Base-by-base conservation (phyloP, 2,329 filamentous ascomycete species). In the Fusarium algeriense region DNA sequence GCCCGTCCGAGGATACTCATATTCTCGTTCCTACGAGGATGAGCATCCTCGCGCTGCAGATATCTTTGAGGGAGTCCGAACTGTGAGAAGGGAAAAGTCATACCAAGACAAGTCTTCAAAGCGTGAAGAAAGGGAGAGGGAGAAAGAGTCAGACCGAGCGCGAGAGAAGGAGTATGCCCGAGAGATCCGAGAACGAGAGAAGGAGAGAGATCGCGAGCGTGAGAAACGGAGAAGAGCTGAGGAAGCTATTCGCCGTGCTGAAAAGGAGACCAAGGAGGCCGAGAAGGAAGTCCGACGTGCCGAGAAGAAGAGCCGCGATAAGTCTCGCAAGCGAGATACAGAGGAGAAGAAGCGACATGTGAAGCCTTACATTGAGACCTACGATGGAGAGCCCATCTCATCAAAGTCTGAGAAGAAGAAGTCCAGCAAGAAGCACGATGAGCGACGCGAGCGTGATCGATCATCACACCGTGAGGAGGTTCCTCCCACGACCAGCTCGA, bases 41-140 rank as follows among this genome's bases (percentile, higher is more conserved):
- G 83, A 86, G 7, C 75, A 85, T 9, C 75, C 78, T 17, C 74
- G 75, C 19, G 77, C 81, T 23, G 76, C 79, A 19, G 80, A 80
- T 35, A 75, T 80, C 13, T 87, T 85, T 63, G 86, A 89, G n/a
- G 85, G 88, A 28, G 60, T 62, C 9, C 69, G 71, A 43, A 67
- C 85, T 9, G 83, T 76, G 44, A 76, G 85, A 50, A 86, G 86
- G 20, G 79, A 86, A 8, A 76, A 84, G 4, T 86, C 84, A 60
- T 87, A 87, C 59, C 80, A 80, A 38, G 84, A 86, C 54, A 83
- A 83, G 71, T 76, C 83, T 6, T 81, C 82, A 5, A 84, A 82
- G 67, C 82, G 81, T 46, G 84, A 84, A 52, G 76, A 81, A 40
- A 75, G 77, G 41, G 78, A 82, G 19, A 76, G 80, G 45, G 76